Evolutionary conservation across 2,329 filamentous ascomycete genomes (phyloP), one percentile per base, ranked within the genome.

Genomic region (Plenodomus tracheiphilus): DNA sequence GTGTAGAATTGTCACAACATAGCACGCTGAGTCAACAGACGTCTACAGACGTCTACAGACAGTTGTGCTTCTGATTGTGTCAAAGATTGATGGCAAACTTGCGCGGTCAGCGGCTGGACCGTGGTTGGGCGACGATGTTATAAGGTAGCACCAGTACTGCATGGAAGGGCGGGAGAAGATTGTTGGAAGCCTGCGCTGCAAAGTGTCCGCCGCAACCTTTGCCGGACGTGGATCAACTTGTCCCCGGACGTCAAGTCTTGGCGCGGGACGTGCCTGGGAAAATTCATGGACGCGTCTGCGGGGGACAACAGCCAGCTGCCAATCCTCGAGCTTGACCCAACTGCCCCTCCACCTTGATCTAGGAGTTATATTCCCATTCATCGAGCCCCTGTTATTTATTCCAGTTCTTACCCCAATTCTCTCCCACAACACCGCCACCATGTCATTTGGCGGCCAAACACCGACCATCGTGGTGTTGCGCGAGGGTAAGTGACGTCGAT

Each of bases 381-480:
- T 32, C 13, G 4, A 15, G 13, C 28, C 28, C 8, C 11, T 11
- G 28, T 11, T 4, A 4, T 32, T 15, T 4, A 7, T 32, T 32
- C 28, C 6, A 25, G 5, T 10, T 25, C 8, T 11, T 11, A 32
- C 8, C 7, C 6, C 28, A 32, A 4, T 4, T 32, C 11, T 32
- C 28, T 4, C 15, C 28, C 28, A 32, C 28, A 32, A 4, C 7
- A 15, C 41, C 35, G 56, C 67, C 68, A 80, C 54, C 63, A 96
- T 97, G 92, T 95, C 92, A 74, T 97, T 97, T 80, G 91, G 91
- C 79, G 92, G 92, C 74, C 93, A 97, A 78, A 94, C 93, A 73
- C 93, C 93, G 75, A 97, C 93, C 66, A 97, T 97, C 75, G 91
- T 97, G 77, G 92, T 97, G 80, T 85, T 97, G 72, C 95, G 94